Evolutionary conservation across 140 eudicot genomes (phyloP), one percentile per base, ranked within the genome.

Genomic region (Erigeron philadelphicus): DNA sequence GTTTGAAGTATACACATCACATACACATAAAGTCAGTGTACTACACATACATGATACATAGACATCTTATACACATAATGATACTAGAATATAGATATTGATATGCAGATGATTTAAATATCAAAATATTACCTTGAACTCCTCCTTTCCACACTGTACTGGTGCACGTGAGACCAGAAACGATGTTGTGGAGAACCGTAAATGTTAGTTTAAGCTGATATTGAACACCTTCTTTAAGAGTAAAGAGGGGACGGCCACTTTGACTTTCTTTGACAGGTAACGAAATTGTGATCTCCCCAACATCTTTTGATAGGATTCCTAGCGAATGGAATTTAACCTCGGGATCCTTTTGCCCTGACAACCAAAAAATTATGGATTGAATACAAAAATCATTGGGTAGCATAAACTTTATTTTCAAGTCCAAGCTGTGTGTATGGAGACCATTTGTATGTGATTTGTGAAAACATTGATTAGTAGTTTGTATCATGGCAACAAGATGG

Each of bases 311-410:
- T 50, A 89, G 44, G 72, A 89, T 84, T 75, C 96, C 95, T 68
- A 89, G 69, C 8, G 96, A 86, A 45, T 75, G 85, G 76, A 89
- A 89, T 72, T 66, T 86, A 64, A 89, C 96, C 73, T 89, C 96
- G 41, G 96, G 96, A 43, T 86, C 87, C 89, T 78, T 83, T 80
- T 84, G 82, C 43, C 87, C 96, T 89, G 74, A 25, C 25, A 76
- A 25, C 25, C 81, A 65, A 65, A 25, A 31, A 72, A 25, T 35
- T 43, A 72, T 44, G 48, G 49, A 67, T 19, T 62, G 60, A 40
- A 42, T 67, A 55, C n/a, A 9, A 9, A 4, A 10, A 43, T 57
- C 52, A 71, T 41, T 12, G 44, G 45, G 35, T 56, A 61, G 9
- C 59, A 50, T 15, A 19, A 31, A 53, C 38, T 31, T 31, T 31